Evolutionary conservation across 257 asterid genomes (phyloP).

Genomic region (Solanum acaule): DNA sequence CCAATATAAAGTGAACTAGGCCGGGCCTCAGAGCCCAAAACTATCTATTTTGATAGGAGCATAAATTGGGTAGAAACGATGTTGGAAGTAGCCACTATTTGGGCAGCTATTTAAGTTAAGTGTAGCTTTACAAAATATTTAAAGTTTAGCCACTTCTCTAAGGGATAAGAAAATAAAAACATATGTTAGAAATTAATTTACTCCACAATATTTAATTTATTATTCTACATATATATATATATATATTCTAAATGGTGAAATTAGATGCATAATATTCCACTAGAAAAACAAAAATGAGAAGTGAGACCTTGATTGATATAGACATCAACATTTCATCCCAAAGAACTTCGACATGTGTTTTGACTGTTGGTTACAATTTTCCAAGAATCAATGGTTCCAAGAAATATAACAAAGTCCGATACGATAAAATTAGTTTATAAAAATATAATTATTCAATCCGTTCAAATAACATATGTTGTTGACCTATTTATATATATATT

Average conservation of each 20-base stretch:
- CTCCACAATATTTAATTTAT: no score
- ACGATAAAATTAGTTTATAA: background rate
- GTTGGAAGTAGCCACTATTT: background rate
- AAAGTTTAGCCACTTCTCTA: background rate
- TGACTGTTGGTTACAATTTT: background rate
- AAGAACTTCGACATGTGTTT: background rate
- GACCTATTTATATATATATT: background rate
- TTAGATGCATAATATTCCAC: background rate
- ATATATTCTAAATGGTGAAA: background rate
- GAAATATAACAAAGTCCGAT: background rate
- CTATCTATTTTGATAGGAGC: background rate
- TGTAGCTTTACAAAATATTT: background rate
- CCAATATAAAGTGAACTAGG: background rate
- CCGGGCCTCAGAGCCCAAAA: background rate
- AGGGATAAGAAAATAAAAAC: no score
- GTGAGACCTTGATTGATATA: background rate
- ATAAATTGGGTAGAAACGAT: background rate
- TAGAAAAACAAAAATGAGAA: background rate
- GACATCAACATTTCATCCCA: background rate
- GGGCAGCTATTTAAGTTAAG: background rate
- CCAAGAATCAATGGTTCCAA: background rate
- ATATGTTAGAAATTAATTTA: no score
- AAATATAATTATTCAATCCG: background rate
- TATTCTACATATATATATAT: no score
- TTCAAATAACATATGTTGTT: background rate